A percentile compares a stretch with the other conserved stretches of the same genome.
Conservation (phyloP, 2,329 filamentous ascomycete genomes). For the Phyllosticta capitalensis region DNA sequence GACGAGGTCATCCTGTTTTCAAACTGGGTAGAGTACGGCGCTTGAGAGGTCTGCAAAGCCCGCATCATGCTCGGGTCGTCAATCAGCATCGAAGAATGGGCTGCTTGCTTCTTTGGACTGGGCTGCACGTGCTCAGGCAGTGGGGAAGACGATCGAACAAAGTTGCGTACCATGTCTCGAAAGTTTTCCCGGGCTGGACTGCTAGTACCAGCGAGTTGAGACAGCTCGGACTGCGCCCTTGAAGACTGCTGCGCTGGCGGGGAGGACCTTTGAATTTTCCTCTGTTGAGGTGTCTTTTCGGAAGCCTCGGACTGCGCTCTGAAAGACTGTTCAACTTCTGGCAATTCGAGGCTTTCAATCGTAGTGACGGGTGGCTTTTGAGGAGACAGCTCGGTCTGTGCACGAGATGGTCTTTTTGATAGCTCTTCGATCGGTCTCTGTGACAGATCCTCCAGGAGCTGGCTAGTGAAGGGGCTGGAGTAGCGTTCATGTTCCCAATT, state of each 20-base stretch:
- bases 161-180: not conserved
- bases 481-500: not conserved
- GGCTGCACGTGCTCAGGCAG: constrained; percentile 1
- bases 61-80: constrained; percentile 9
- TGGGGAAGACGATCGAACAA: constrained; percentile 1
- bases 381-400: not conserved
- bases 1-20: not conserved
- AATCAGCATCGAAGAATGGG: constrained; percentile 2
- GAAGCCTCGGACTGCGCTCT: not conserved
- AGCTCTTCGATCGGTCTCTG: not conserved
- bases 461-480: not conserved
- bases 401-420: not conserved
- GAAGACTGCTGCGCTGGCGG: not conserved
- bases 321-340: not conserved
- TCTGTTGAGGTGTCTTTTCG: not conserved
- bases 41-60: not conserved
- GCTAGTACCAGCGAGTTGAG: not conserved
- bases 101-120: not conserved
- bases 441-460: not conserved
- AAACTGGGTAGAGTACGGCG: not conserved
- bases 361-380: not conserved
- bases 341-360: not conserved
- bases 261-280: not conserved
- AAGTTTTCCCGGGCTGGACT: not conserved
- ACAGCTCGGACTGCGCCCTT: not conserved